Conservation (phyloP, 1,139 yeast species). For the Hemisphaericaspora xylofermentans region DNA sequence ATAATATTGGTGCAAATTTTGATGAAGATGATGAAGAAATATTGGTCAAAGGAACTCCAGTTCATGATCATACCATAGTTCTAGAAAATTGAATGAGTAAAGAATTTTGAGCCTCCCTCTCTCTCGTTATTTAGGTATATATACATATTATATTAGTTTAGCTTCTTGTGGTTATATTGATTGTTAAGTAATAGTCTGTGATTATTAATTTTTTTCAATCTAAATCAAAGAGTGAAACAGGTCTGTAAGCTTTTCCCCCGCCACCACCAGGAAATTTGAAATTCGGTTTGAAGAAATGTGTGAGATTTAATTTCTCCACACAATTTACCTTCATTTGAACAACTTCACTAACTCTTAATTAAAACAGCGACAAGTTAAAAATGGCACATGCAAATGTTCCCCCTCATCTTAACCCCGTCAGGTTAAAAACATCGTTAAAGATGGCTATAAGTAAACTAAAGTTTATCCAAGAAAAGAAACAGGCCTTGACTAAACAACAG, state of each 20-base stretch:
- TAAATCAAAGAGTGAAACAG: too few species aligned
- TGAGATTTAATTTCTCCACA: not conserved
- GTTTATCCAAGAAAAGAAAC: slow-evolving; percentile 78
- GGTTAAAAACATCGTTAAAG: slow-evolving; percentile 69
- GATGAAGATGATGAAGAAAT: slow-evolving; percentile 44
- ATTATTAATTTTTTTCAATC: too few species aligned
- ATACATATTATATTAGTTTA: not conserved
- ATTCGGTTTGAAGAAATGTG: not conserved
- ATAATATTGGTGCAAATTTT: slow-evolving; percentile 24
- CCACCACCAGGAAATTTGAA: too few species aligned
- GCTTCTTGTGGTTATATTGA: not conserved
- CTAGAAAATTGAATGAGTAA: slow-evolving; percentile 10
- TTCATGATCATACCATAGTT: slow-evolving; percentile 44
- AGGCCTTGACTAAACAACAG: slow-evolving; percentile 79
- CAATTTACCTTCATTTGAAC: not conserved
- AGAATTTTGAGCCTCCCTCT: not conserved
- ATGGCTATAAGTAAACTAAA: slow-evolving; percentile 81
- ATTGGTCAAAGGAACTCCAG: slow-evolving; percentile 39
- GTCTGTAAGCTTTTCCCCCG: too few species aligned
- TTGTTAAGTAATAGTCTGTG: not conserved
- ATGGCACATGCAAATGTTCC: slow-evolving; percentile 19
- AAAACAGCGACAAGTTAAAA: not conserved
- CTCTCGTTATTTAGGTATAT: not conserved
- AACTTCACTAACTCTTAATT: not conserved
- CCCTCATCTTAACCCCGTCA: slow-evolving; percentile 35